Conservation (phyloP, 2,329 filamentous ascomycete species). For the Trichophyton schoenleinii region DNA sequence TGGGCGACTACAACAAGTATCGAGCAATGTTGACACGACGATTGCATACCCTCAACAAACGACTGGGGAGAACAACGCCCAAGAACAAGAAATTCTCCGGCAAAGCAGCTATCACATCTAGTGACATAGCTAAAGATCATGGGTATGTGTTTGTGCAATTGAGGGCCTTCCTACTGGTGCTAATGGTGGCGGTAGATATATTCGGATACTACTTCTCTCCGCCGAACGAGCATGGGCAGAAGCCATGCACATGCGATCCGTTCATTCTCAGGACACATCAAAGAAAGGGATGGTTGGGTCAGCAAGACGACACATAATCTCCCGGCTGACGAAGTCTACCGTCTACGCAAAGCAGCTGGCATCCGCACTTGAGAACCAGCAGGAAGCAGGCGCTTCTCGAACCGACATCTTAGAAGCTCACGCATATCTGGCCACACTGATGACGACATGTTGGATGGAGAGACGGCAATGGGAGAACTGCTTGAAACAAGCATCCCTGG, state of each 20-base stretch:
- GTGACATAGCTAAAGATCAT: conserved; percentile 60
- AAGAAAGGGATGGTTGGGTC: conserved; percentile 63
- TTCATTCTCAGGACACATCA: conserved; percentile 61
- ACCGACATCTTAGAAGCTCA: conserved; percentile 71
- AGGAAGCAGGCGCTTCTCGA: conserved; percentile 51
- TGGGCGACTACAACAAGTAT: conserved; percentile 82
- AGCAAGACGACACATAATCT: conserved; percentile 77
- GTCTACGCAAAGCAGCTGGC: conserved; percentile 57
- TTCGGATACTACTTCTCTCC: conserved; percentile 66
- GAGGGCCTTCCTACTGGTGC: background rate
- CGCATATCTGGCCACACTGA: conserved; percentile 67
- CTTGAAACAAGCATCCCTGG: conserved; percentile 60
- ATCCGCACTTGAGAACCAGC: conserved; percentile 49
- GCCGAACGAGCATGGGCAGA: conserved; percentile 90
- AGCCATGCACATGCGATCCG: conserved; percentile 85
- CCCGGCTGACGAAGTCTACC: conserved; percentile 69
- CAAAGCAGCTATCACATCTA: conserved; percentile 57
- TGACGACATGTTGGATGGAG: conserved; percentile 70
- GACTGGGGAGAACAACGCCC: conserved; percentile 68
- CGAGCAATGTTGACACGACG: conserved; percentile 66
- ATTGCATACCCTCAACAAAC: conserved; percentile 71
- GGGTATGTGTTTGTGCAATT: conserved; percentile 47
- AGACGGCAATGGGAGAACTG: conserved; percentile 75
- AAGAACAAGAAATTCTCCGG: conserved; percentile 75
- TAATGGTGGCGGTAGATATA: conserved; percentile 44